Conservation (phyloP, 2,329 filamentous ascomycete species). For the Trichoderma guizhouense region DNA sequence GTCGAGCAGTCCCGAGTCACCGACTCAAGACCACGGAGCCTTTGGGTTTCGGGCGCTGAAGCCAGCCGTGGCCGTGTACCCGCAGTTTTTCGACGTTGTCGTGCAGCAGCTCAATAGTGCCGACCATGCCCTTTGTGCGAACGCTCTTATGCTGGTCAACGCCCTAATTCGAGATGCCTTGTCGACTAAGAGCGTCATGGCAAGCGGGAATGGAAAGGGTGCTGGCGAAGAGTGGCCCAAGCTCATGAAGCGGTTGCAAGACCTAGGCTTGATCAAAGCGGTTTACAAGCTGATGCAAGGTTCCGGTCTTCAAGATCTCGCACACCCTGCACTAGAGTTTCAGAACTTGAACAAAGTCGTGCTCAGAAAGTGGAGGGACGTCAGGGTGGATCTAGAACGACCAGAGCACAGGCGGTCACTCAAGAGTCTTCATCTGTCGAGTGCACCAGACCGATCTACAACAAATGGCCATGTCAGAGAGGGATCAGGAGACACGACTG, state of each 20-base stretch:
- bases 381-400: constrained; percentile 78
- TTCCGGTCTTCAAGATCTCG: constrained; percentile 83
- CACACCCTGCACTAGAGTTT: constrained; percentile 87
- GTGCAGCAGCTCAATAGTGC: constrained; percentile 89
- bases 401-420: constrained; percentile 84
- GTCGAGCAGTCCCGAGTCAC: constrained; percentile 41
- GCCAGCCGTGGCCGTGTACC: constrained; percentile 85
- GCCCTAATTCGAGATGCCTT: constrained; percentile 90
- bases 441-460: constrained; percentile 58
- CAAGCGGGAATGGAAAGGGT: constrained; percentile 30
- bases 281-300: constrained; percentile 94
- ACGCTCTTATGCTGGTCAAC: constrained; percentile 92
- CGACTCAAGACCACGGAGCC: constrained; percentile 49
- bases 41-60: constrained; percentile 91
- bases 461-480: constrained; percentile 40
- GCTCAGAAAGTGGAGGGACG: constrained; percentile 81
- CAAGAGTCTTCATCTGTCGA: constrained; percentile 80
- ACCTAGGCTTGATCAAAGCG: constrained; percentile 86
- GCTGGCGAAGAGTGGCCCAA: constrained; percentile 78
- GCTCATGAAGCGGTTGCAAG: constrained; percentile 90
- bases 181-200: constrained; percentile 61
- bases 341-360: constrained; percentile 87
- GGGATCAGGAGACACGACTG: constrained; percentile 35
- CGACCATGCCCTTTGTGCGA: constrained; percentile 92
- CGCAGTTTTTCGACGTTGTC: constrained; percentile 91